Percentiles rank a stretch among this genome's conserved stretches.
Evolutionary conservation across 257 asterid species (phyloP).

Genomic region (Solanum corneliomulleri): DNA sequence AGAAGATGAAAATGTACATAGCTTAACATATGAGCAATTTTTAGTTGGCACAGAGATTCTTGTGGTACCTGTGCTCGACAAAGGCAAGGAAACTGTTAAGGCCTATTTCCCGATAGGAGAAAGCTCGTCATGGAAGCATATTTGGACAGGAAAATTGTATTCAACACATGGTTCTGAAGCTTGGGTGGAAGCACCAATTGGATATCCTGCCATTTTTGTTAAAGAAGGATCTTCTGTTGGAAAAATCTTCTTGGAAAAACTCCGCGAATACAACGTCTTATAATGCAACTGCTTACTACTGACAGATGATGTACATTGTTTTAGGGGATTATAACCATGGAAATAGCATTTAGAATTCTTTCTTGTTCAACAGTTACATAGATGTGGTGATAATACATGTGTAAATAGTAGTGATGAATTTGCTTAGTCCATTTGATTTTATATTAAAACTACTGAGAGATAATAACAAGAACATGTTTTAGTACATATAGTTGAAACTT

Average conservation of each 20-base stretch:
- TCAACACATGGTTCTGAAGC: constrained; percentile 40
- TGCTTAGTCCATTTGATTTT: not conserved
- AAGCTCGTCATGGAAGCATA: constrained; percentile 59
- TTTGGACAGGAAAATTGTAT: constrained; percentile 68
- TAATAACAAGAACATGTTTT: not conserved
- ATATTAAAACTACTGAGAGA: not conserved
- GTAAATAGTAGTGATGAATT: not conserved
- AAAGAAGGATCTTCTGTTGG: constrained; percentile 71
- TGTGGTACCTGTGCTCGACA: constrained; percentile 85
- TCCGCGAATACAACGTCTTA: constrained; percentile 32
- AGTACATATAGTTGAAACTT: not conserved
- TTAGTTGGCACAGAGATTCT: constrained; percentile 85
- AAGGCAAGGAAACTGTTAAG: constrained; percentile 50
- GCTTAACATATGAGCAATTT: constrained; percentile 65
- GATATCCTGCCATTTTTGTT: constrained; percentile 79
- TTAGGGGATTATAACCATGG: not conserved
- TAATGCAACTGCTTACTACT: not conserved
- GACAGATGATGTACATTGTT: not conserved
- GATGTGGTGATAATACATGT: not conserved
- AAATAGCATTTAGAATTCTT: not conserved
- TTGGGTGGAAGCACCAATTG: constrained; percentile 60
- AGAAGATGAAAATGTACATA: constrained; percentile 51
- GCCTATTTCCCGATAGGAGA: constrained; percentile 76
- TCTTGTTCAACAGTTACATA: not conserved
- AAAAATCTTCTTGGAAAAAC: constrained; percentile 50